Evolutionary conservation across 345 rosid species (phyloP).

Genomic region (Salix caprea): DNA sequence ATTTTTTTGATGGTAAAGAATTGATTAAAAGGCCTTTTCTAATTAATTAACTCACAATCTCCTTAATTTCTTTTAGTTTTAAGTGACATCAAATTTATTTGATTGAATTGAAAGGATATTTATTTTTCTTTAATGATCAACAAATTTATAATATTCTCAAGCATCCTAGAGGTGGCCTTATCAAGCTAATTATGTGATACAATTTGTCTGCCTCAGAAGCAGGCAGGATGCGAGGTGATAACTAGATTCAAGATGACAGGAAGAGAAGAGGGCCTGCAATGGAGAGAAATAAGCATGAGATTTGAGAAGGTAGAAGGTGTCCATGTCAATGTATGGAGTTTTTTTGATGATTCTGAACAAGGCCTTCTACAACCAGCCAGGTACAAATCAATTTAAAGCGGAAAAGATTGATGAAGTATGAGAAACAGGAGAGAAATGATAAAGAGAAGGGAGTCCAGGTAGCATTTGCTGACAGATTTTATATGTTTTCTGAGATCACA

Average conservation of each 20-base stretch:
- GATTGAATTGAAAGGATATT: too few relatives aligned
- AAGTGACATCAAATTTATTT: too few relatives aligned
- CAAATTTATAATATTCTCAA: too few relatives aligned
- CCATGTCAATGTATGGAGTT: conserved; percentile 9
- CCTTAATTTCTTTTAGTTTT: too few relatives aligned
- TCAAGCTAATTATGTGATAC: conserved; percentile 10
- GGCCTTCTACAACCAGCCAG: conserved; percentile 23
- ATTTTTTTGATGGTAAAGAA: too few relatives aligned
- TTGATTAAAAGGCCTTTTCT: too few relatives aligned
- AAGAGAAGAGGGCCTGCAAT: too few relatives aligned
- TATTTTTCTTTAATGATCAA: too few relatives aligned
- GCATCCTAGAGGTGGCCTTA: conserved; percentile 3
- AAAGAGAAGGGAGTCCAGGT: conserved; percentile 12
- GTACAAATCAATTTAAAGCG: conserved; percentile 8
- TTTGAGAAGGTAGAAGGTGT: conserved; percentile 28
- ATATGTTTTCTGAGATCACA: conserved; percentile 16
- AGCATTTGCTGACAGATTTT: conserved; percentile 19
- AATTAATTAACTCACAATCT: too few relatives aligned
- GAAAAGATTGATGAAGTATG: conserved; percentile 15
- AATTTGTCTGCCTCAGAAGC: conserved; percentile 20
- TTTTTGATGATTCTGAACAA: conserved; percentile 29
- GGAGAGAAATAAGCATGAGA: conserved; percentile 1
- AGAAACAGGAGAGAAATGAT: conserved; percentile 11
- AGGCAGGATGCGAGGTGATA: conserved; percentile 21
- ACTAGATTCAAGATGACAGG: conserved; percentile 18